Percentiles rank a stretch among this genome's conserved stretches.
Evolutionary conservation across 768 basidiomycete genomes (phyloP).

Genomic region (Saitozyma podzolica): DNA sequence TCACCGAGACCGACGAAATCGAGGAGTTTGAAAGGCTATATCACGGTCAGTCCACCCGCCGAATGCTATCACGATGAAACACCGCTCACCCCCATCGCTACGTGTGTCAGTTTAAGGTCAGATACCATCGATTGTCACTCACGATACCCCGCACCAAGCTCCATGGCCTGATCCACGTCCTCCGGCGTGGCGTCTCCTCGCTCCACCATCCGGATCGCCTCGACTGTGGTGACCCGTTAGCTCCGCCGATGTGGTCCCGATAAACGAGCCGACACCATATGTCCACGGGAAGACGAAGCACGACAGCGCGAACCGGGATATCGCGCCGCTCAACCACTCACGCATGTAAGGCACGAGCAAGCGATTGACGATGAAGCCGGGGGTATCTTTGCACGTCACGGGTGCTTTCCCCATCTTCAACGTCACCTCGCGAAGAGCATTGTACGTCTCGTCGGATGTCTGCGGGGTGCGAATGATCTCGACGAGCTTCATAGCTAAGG

Average conservation of each 20-base stretch:
- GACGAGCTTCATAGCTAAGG: conserved; percentile 54
- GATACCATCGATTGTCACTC: conserved; percentile 19
- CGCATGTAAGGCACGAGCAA: conserved; percentile 56
- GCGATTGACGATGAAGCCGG: conserved; percentile 57
- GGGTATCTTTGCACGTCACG: conserved; percentile 56
- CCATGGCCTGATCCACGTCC: conserved; percentile 57
- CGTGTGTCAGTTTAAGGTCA: conserved; percentile 1
- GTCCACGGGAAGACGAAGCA: no score
- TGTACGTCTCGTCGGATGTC: conserved; percentile 51
- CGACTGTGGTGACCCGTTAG: no score
- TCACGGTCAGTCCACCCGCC: conserved; percentile 24
- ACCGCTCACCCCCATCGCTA: conserved; percentile 49
- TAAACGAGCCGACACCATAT: no score
- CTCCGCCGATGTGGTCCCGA: no score
- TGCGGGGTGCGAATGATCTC: conserved; percentile 54
- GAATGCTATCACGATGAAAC: not conserved
- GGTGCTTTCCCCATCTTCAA: conserved; percentile 53
- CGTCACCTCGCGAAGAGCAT: conserved; percentile 52
- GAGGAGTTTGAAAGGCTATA: conserved; percentile 50
- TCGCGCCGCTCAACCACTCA: conserved; percentile 38
- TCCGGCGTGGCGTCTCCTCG: conserved; percentile 54
- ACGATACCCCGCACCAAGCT: conserved; percentile 56
- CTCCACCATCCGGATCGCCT: conserved; percentile 56
- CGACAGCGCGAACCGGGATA: no score
- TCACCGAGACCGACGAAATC: conserved; percentile 56